Evolutionary conservation across 164 flowering plant genomes (phyloP).

Genomic region (Taxillus chinensis): DNA sequence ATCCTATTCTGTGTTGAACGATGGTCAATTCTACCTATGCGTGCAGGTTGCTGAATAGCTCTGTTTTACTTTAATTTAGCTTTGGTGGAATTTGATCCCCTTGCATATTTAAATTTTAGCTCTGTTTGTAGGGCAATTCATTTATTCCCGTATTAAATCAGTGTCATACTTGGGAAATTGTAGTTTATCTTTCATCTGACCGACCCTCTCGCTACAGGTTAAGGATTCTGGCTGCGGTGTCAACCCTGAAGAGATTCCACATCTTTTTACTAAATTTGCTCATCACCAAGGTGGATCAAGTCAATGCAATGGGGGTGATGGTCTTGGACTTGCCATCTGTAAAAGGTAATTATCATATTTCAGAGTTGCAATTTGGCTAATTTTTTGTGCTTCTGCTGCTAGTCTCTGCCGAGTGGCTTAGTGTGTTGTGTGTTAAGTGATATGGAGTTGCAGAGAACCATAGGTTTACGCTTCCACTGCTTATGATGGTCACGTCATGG

Average conservation of each 20-base stretch:
- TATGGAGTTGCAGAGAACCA: no score
- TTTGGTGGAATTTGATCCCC: neutral
- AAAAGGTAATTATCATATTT: neutral
- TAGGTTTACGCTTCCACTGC: no score
- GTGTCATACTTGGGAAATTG: no score
- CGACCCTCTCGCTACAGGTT: neutral
- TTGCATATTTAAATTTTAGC: no score
- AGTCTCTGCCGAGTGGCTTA: neutral
- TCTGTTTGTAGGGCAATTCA: neutral
- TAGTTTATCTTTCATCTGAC: neutral
- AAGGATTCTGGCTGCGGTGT: neutral
- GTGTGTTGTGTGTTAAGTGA: neutral
- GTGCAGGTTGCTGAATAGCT: neutral
- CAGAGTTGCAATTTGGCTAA: neutral
- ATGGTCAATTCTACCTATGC: neutral
- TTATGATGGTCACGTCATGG: no score
- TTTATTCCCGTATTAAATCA: neutral
- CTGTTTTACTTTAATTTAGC: no score
- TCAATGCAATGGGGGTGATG: neutral
- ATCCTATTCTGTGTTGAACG: neutral
- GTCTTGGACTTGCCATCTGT: neutral
- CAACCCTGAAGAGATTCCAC: neutral
- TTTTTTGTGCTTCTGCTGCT: neutral
- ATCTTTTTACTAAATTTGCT: neutral
- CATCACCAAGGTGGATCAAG: neutral